Base-by-base conservation (phyloP, 2,329 filamentous ascomycete species). In the Bipolaris victoriae region DNA sequence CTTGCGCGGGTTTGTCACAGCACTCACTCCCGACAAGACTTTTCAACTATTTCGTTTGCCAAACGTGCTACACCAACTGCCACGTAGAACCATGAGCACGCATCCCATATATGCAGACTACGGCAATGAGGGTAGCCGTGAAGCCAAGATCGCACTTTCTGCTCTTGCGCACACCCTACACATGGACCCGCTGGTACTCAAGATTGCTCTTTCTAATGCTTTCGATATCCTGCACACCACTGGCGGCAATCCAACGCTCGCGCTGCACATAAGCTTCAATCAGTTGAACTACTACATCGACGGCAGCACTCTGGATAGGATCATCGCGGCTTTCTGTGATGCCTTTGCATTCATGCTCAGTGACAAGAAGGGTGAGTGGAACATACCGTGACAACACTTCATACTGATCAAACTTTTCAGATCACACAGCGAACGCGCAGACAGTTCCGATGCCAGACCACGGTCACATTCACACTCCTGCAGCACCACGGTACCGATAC, bases 121-220 rank as follows among this genome's bases (percentile, higher is more conserved):
- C 24, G 1, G 6, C n/a, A 7, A 5, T 26, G 29, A 31, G 11
- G 53, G 47, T n/a, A 51, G 47, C 40, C 24, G 18, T 18, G 48
- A 15, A 46, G 48, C 53, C n/a, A 24, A 40, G 7, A 15, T 15
- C 22, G 41, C 48, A 29, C 48, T 56, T 26, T 18, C 48, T n/a
- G 35, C 15, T 7, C 48, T 52, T 11, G 48, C 53, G 6, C 24
- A 9, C 11, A 13, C 35, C 29, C 48, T 56, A 5, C 46, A 52
- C 18, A 56, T 56, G 48, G 26, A 41, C 22, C 13, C 39, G n/a
- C 13, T 35, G 2, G 13, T 36, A 16, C 48, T 57, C 16, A 37
- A 44, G 29, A 48, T 37, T 11, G 49, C 37, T 6, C 49, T 57
- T 6, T 29, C 37, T 18, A 13, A 11, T 2, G 54, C 37, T 7